A percentile compares a stretch with the other conserved stretches of the same genome.
These are phyloP conservation scores for Albifimbria verrucaria DNA, from an alignment of 2,329 filamentous ascomycete species.

Conservation along the genomic window DNA sequence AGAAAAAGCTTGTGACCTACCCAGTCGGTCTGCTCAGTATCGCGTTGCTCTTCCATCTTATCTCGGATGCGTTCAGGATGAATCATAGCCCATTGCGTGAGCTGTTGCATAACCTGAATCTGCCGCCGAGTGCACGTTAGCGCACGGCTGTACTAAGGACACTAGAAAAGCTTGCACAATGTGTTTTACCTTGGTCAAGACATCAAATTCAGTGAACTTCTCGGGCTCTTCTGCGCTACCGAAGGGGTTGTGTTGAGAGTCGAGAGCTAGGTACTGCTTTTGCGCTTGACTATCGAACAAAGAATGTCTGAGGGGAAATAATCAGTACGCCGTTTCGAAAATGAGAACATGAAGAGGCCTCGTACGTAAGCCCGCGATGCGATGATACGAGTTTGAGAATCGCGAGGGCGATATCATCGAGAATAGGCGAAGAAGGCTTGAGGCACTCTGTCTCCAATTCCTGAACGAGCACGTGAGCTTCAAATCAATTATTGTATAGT, in stretches of 20 bases:
- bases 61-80: conserved; percentile 85
- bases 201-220: conserved; percentile 77
- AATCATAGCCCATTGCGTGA: conserved; percentile 85
- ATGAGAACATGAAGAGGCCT: conserved; percentile 16
- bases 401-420: conserved; percentile 79
- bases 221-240: conserved; percentile 70
- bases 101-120: conserved; percentile 78
- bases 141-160: neutral
- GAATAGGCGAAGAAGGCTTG: conserved; percentile 69
- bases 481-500: no score
- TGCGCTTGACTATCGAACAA: conserved; percentile 92
- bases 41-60: conserved; percentile 78
- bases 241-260: conserved; percentile 78
- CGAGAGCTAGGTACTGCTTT: conserved; percentile 82
- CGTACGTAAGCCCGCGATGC: conserved; percentile 86
- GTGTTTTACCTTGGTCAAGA: conserved; percentile 67
- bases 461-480: conserved; percentile 45
- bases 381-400: conserved; percentile 92
- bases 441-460: conserved; percentile 87
- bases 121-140: conserved; percentile 21
- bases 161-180: neutral
- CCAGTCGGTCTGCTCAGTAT: conserved; percentile 79
- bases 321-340: conserved; percentile 7
- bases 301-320: conserved; percentile 58
- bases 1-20: conserved; percentile 64